A percentile compares a stretch with the other conserved stretches of the same genome.
phyloP scores from a whole-genome alignment of 768 basidiomycete species.

The Strobilomyces echinocephalus region DNA sequence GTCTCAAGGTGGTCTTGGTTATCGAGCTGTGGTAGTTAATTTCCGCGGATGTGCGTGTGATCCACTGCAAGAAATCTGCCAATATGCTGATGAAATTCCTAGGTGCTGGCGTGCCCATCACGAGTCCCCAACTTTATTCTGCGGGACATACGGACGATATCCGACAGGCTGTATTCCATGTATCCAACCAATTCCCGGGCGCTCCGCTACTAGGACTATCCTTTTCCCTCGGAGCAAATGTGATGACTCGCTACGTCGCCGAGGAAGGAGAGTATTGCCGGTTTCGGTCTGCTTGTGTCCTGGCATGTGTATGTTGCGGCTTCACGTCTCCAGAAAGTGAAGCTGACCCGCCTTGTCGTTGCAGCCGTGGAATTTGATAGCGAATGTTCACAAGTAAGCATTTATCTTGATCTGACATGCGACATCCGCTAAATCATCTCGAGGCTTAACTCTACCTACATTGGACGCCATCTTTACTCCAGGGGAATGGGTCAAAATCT shows the following conservation, averaged over 20 bases:
- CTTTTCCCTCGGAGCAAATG: conserved; percentile 92
- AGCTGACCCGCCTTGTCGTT: conserved; percentile 7
- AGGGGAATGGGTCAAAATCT: conserved; percentile 77
- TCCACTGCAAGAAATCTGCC: conserved; percentile 3
- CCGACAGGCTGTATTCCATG: conserved; percentile 72
- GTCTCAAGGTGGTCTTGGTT: conserved; percentile 82
- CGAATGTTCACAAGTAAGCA: conserved; percentile 33
- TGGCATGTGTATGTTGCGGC: conserved; percentile 62
- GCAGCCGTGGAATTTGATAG: conserved; percentile 48
- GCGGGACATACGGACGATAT: conserved; percentile 90
- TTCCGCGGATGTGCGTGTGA: conserved; percentile 78
- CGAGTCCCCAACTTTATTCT: conserved; percentile 78
- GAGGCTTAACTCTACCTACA: conserved; percentile 53
- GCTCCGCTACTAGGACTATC: conserved; percentile 85
- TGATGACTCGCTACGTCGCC: conserved; percentile 83
- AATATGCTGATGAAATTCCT: conserved; percentile 15
- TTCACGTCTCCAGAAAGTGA: conserved; percentile 10
- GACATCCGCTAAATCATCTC: conserved; percentile 4
- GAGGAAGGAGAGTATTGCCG: conserved; percentile 69
- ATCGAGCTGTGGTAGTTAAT: conserved; percentile 86
- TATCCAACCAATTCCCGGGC: conserved; percentile 64
- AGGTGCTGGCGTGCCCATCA: conserved; percentile 86
- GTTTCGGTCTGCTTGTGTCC: conserved; percentile 58
- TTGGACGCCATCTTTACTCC: conserved; percentile 65
- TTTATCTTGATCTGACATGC: conserved; percentile 9